Percentiles rank a stretch among this genome's conserved stretches.
phyloP scores from a whole-genome alignment of 2,329 filamentous ascomycete species.

The Xylariomycetidae sp. region DNA sequence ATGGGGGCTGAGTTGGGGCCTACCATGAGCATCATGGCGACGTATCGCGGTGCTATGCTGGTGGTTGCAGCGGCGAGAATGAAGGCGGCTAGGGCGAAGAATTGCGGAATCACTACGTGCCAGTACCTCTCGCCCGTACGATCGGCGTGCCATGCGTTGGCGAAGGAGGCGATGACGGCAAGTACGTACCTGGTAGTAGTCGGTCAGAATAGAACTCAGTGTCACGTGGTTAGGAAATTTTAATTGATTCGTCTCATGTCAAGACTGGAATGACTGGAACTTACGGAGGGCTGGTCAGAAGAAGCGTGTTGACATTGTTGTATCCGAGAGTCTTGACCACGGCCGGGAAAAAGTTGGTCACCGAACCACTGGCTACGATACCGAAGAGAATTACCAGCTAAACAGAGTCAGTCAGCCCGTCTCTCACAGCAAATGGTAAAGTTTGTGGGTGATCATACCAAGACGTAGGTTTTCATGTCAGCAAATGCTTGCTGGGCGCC shows the following conservation, averaged over 20 bases:
- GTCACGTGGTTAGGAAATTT: not conserved
- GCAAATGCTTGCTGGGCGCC: slow-evolving; percentile 51
- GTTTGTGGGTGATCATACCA: too few species aligned
- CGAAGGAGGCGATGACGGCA: slow-evolving; percentile 55
- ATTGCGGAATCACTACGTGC: slow-evolving; percentile 60
- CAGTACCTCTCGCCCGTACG: slow-evolving; percentile 66
- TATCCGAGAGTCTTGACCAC: slow-evolving; percentile 67
- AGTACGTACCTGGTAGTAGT: too few species aligned
- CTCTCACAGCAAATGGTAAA: too few species aligned
- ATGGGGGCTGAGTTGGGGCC: too few species aligned
- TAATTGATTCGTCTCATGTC: not conserved
- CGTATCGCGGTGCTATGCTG: slow-evolving; percentile 56
- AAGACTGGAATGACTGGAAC: not conserved
- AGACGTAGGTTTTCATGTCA: slow-evolving; percentile 57
- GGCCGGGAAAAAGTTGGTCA: slow-evolving; percentile 67
- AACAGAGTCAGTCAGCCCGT: too few species aligned
- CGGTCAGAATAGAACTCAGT: not conserved
- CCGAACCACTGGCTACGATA: slow-evolving; percentile 51
- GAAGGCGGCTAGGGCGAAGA: slow-evolving; percentile 58
- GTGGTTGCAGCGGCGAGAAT: slow-evolving; percentile 64
- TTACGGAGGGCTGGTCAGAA: slow-evolving; percentile 53
- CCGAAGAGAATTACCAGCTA: slow-evolving; percentile 53
- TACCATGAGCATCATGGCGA: slow-evolving; percentile 69
- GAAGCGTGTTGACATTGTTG: slow-evolving; percentile 52
- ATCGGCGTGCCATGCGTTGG: slow-evolving; percentile 68